phyloP scores from a whole-genome alignment of 306 rosid species.

The Glycine tomentella region DNA sequence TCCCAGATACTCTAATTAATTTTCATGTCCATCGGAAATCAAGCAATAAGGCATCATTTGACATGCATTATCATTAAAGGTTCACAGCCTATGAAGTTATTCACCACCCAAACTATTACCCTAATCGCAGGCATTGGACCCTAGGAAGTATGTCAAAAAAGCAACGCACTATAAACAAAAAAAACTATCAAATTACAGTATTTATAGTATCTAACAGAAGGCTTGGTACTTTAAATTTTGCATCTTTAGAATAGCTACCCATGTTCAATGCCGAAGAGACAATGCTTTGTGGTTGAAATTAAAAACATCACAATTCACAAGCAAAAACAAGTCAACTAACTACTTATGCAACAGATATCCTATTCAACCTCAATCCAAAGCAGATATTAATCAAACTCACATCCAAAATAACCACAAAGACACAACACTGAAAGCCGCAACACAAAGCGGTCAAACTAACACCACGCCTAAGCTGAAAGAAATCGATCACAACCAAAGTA shows the following conservation, averaged over 20 bases:
- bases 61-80: conserved; percentile 1
- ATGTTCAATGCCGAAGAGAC: conserved; percentile 14
- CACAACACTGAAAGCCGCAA: not conserved
- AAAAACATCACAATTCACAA: conserved; percentile 2
- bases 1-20: not conserved
- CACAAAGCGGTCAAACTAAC: not conserved
- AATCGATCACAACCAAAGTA: not conserved
- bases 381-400: conserved; percentile 53
- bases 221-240: conserved; percentile 16
- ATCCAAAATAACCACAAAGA: conserved; percentile 14
- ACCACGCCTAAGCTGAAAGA: not conserved
- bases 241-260: conserved; percentile 23
- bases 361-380: conserved; percentile 41
- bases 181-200: not conserved
- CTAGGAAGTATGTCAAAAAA: not conserved
- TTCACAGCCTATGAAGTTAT: not conserved
- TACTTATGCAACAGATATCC: not conserved
- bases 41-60: conserved; percentile 10
- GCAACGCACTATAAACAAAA: conserved; percentile 4
- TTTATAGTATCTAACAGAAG: conserved; percentile 5
- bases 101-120: conserved; percentile 10
- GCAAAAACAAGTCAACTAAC: conserved; percentile 7
- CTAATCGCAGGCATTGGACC: not conserved
- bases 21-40: conserved; percentile 6
- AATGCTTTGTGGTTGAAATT: conserved; percentile 28